Percentiles rank a stretch among this genome's conserved stretches.
Evolutionary conservation across 148 eudicot genomes (phyloP).

Genomic region (Camellia sinensis): DNA sequence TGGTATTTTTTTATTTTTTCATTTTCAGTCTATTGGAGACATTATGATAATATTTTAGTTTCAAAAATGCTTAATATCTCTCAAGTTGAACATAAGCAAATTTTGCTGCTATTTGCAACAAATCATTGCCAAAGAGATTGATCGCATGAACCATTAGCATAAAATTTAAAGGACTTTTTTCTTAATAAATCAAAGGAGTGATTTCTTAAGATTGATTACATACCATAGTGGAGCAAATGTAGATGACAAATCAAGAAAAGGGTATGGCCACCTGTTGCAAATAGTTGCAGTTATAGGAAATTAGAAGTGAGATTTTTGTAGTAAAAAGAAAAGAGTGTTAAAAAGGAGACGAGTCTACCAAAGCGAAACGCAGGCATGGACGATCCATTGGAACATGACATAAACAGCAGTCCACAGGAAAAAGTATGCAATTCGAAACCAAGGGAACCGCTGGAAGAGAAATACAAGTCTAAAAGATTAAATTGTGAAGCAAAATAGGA

Average conservation of each 20-base stretch:
- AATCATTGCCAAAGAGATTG: neutral
- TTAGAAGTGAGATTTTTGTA: neutral
- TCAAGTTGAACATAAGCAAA: neutral
- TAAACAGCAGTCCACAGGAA: conserved; percentile 71
- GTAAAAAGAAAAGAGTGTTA: neutral
- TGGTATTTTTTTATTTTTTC: too few relatives aligned
- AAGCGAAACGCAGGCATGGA: conserved; percentile 67
- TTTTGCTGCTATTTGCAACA: neutral
- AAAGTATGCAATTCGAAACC: conserved; percentile 87
- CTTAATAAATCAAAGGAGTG: neutral
- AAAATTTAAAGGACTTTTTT: neutral
- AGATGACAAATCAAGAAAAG: conserved; percentile 88
- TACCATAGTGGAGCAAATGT: conserved; percentile 85
- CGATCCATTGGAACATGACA: conserved; percentile 76
- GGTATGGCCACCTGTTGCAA: conserved; percentile 92
- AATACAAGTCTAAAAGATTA: neutral
- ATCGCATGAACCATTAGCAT: neutral
- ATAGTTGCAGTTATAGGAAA: neutral
- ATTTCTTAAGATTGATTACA: conserved; percentile 14
- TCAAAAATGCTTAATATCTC: too few relatives aligned
- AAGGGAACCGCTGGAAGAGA: conserved; percentile 71
- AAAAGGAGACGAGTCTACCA: conserved; percentile 44
- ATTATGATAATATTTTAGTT: too few relatives aligned
- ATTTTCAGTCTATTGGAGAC: too few relatives aligned
- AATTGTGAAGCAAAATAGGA: neutral